Evolutionary conservation across 768 basidiomycete genomes (phyloP), one percentile per base, ranked within the genome.

Genomic region (Neoboletus magnificus): DNA sequence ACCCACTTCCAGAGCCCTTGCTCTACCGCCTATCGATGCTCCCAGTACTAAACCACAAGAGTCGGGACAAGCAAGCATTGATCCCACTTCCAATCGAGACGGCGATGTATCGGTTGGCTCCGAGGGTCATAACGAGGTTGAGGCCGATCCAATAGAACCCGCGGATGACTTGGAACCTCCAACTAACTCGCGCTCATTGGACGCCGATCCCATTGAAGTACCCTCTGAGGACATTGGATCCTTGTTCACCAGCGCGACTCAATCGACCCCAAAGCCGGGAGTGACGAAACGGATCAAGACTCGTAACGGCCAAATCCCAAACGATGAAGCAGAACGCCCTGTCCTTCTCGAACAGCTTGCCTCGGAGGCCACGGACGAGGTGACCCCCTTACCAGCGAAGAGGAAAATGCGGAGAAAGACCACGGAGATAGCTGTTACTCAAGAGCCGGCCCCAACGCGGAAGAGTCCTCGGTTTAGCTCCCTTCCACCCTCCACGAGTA

Each of bases 141-240:
- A 51, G 4, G 54, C 16, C 13, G 80, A 82, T 57, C 77, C 79
- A 9, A 81, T 81, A 50, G 77, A 80, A 56, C 69, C 73, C 29
- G 71, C 73, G 1, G 78, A 79, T 15, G 72, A 70, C 52, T 62
- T 73, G 55, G 66, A 61, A n/a, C 56, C 59, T 47, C 48, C 63
- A 15, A 39, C 30, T 36, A 40, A 52, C 39, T 52, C 51, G 16
- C 46, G 25, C 42, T 44, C 48, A 29, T 54, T 40, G 35, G 60
- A 65, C 2, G 47, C 39, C 15, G 77, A 72, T 33, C 66, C 71
- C 18, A 74, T 74, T 37, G 74, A 75, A 54, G 45, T 37, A 32
- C 16, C 43, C 22, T 18, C 52, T 15, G 58, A 66, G 42, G 56
- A 49, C 22, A 23, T 39, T 27, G 43, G 47, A 12, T 18, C 55